phyloP scores from a whole-genome alignment of 2,329 filamentous ascomycete genomes.

The Botrytis squamosa region DNA sequence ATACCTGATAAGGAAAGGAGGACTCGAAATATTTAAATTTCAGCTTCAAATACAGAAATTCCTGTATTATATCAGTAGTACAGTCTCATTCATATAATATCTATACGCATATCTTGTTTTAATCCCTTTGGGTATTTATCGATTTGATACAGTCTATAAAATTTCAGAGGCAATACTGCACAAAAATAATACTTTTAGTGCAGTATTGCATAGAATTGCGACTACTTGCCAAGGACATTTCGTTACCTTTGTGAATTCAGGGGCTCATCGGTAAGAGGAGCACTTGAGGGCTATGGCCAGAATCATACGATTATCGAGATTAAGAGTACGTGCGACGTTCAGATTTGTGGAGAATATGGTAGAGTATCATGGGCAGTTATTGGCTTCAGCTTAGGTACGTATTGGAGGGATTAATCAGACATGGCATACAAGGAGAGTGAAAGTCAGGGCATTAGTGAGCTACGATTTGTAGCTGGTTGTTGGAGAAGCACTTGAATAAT shows the following conservation, averaged over 20 bases:
- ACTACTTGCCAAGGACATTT: constrained; percentile 40
- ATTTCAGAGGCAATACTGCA: constrained; percentile 44
- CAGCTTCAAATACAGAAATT: too few species aligned
- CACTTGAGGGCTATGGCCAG: constrained; percentile 27
- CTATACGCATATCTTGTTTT: constrained; percentile 51
- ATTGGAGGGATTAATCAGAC: not conserved
- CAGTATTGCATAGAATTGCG: too few species aligned
- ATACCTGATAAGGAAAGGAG: too few species aligned
- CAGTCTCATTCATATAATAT: too few species aligned
- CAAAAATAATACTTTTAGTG: not conserved
- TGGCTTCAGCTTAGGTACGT: constrained; percentile 30
- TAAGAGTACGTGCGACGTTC: constrained; percentile 14
- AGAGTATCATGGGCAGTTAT: constrained; percentile 38
- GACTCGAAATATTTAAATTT: too few species aligned
- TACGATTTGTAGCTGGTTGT: not conserved
- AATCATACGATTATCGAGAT: constrained; percentile 25
- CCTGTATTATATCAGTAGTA: too few species aligned
- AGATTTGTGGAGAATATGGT: constrained; percentile 25
- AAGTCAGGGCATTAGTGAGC: not conserved
- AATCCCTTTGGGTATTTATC: constrained; percentile 53
- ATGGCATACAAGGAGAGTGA: not conserved
- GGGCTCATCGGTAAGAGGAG: constrained; percentile 33
- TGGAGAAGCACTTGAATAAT: not conserved
- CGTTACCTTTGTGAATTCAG: constrained; percentile 38
- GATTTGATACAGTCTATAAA: constrained; percentile 51